Percentiles rank a stretch among this genome's conserved stretches.
Conservation (phyloP, 2,329 filamentous ascomycete genomes). For the Cylindrodendrum hubeiense region DNA sequence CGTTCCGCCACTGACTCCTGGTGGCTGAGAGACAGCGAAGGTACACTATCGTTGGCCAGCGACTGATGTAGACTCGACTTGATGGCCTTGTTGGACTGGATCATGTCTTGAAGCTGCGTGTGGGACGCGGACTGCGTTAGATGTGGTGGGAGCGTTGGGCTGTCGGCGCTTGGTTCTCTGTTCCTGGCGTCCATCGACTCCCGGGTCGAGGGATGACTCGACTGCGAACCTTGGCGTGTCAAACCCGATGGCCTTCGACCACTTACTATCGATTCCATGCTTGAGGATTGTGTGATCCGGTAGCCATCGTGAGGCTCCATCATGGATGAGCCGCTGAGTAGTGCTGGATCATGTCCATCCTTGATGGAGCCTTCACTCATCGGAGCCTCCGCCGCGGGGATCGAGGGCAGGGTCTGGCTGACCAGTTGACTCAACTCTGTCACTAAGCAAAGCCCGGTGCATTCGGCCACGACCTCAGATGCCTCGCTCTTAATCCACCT, state of each 20-base stretch:
- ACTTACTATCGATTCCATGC: conserved; percentile 57
- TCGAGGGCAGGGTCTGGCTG: conserved; percentile 38
- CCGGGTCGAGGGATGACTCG: conserved; percentile 62
- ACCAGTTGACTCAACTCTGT: conserved; percentile 43
- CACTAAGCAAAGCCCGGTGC: conserved; percentile 73
- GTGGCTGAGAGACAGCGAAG: conserved; percentile 64
- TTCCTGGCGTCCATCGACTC: conserved; percentile 52
- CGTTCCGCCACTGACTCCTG: conserved; percentile 60
- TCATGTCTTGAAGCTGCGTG: conserved; percentile 70
- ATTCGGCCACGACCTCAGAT: conserved; percentile 83
- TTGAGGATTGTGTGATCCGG: conserved; percentile 66
- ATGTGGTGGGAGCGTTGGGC: conserved; percentile 71
- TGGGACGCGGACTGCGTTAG: conserved; percentile 62
- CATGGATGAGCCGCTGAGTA: conserved; percentile 55
- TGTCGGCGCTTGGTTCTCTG: conserved; percentile 62
- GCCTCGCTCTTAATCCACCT: conserved; percentile 86
- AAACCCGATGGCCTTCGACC: conserved; percentile 53
- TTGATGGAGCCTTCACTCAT: conserved; percentile 48
- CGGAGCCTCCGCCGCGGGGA: conserved; percentile 36
- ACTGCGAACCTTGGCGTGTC: conserved; percentile 60
- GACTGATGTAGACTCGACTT: conserved; percentile 68
- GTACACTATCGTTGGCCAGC: conserved; percentile 69
- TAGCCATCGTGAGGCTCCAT: conserved; percentile 56
- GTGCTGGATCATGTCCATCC: conserved; percentile 51
- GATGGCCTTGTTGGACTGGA: conserved; percentile 69